A percentile compares a stretch with the other conserved stretches of the same genome.
phyloP scores from a whole-genome alignment of 2,329 filamentous ascomycete species.

The Dothistroma septosporum region DNA sequence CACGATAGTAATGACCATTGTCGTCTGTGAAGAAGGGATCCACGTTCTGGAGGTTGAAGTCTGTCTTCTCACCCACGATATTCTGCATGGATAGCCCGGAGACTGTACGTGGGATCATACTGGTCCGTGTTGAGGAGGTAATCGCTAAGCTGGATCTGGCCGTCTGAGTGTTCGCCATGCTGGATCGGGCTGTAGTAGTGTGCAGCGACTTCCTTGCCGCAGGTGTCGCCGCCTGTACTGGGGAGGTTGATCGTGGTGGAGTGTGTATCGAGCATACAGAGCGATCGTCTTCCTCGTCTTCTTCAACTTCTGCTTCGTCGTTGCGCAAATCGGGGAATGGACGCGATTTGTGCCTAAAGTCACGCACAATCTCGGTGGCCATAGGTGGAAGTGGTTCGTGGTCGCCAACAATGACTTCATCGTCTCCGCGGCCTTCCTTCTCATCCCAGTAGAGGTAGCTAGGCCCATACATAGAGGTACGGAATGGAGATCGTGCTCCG shows the following conservation, averaged over 20 bases:
- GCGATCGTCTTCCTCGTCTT: constrained; percentile 1
- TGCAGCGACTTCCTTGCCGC: neutral
- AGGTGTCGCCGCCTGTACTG: neutral
- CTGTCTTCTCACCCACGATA: constrained; percentile 55
- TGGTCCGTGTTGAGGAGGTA: neutral
- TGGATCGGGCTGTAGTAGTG: neutral
- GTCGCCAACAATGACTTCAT: constrained; percentile 7
- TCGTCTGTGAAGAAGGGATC: constrained; percentile 58
- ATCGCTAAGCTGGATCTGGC: neutral
- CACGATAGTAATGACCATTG: constrained; percentile 55
- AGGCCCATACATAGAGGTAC: constrained; percentile 10
- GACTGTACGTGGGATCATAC: constrained; percentile 2
- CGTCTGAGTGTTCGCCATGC: neutral
- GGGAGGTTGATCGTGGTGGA: constrained; percentile 2
- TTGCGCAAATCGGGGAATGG: constrained; percentile 5
- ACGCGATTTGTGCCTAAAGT: neutral
- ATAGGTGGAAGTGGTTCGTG: constrained; percentile 8
- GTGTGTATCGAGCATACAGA: constrained; percentile 7
- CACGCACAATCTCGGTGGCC: constrained; percentile 9
- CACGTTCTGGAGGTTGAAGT: constrained; percentile 23
- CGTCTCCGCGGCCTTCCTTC: neutral
- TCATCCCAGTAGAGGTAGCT: constrained; percentile 4
- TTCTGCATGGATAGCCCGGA: constrained; percentile 49
- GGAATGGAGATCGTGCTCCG: constrained; percentile 7
- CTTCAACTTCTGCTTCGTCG: neutral